Conservation (phyloP, 1,139 yeast genomes). For the Nakaseomyces nivariensis region DNA sequence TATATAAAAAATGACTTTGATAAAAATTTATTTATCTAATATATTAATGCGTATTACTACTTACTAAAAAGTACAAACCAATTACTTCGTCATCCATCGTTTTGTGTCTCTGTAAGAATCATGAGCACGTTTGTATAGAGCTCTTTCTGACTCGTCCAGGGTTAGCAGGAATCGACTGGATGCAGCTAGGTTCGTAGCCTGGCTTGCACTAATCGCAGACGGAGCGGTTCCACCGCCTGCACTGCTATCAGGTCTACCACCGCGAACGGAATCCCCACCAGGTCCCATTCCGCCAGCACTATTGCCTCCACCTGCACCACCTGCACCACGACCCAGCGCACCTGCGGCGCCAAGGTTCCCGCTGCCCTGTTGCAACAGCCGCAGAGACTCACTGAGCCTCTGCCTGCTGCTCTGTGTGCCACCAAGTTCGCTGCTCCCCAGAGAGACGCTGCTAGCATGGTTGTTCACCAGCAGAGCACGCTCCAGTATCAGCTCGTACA, state of each 20-base stretch:
- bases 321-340: neutral
- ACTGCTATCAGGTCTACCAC: neutral
- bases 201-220: slow-evolving; percentile 6
- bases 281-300: neutral
- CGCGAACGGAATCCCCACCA: neutral
- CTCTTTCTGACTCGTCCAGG: slow-evolving; percentile 68
- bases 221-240: too few relatives aligned
- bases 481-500: slow-evolving; percentile 44
- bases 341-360: neutral
- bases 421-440: slow-evolving; percentile 4
- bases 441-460: slow-evolving; percentile 38
- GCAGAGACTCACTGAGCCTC: slow-evolving; percentile 5
- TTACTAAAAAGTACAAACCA: too few relatives aligned
- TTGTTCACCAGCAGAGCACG: slow-evolving; percentile 66
- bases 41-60: too few relatives aligned
- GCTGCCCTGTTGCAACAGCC: neutral
- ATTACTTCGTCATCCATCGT: slow-evolving; percentile 40
- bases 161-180: slow-evolving; percentile 40
- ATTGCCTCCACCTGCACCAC: neutral
- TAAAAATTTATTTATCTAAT: too few relatives aligned
- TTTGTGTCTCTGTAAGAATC: slow-evolving; percentile 55
- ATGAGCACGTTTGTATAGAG: slow-evolving; percentile 47
- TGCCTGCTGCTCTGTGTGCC: slow-evolving; percentile 1
- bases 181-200: slow-evolving; percentile 4
- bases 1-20: too few relatives aligned